These are phyloP conservation scores for Neurospora cerealis DNA, from an alignment of 495 filamentous ascomycete species.

Conservation along the genomic window DNA sequence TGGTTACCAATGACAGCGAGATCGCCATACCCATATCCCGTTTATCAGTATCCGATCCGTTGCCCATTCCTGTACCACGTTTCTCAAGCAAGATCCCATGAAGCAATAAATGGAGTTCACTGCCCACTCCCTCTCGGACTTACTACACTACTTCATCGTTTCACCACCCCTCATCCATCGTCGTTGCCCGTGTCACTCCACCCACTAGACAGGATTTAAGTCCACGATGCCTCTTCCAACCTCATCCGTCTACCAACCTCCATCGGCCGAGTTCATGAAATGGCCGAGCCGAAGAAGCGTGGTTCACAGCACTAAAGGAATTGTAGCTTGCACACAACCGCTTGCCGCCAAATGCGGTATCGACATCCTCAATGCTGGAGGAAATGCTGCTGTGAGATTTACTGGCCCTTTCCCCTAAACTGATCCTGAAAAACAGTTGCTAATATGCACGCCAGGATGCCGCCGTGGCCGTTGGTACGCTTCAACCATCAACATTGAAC, in stretches of 20 bases:
- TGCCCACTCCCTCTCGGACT: neutral
- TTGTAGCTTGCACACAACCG: conserved; percentile 85
- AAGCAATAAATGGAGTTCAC: neutral
- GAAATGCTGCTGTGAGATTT: conserved; percentile 77
- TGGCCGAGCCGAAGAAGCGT: conserved; percentile 83
- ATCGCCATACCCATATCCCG: neutral
- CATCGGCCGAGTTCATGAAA: conserved; percentile 49
- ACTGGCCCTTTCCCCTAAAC: conserved; percentile 4
- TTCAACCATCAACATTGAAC: neutral
- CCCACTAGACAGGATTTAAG: neutral
- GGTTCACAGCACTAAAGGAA: conserved; percentile 87
- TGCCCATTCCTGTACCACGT: neutral
- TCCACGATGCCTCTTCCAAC: conserved; percentile 33
- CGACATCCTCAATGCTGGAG: conserved; percentile 70
- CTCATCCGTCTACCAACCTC: conserved; percentile 47
- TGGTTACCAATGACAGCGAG: neutral
- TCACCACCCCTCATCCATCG: neutral
- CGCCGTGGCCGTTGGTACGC: conserved; percentile 57
- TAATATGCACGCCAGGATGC: conserved; percentile 56
- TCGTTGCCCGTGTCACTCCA: neutral
- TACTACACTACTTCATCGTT: neutral
- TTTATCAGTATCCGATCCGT: neutral
- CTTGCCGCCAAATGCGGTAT: conserved; percentile 84
- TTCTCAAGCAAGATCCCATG: neutral
- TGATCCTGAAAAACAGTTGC: neutral